Conservation (phyloP, 192 early-diverging fungal species). For the Chytriomyces confervae region DNA sequence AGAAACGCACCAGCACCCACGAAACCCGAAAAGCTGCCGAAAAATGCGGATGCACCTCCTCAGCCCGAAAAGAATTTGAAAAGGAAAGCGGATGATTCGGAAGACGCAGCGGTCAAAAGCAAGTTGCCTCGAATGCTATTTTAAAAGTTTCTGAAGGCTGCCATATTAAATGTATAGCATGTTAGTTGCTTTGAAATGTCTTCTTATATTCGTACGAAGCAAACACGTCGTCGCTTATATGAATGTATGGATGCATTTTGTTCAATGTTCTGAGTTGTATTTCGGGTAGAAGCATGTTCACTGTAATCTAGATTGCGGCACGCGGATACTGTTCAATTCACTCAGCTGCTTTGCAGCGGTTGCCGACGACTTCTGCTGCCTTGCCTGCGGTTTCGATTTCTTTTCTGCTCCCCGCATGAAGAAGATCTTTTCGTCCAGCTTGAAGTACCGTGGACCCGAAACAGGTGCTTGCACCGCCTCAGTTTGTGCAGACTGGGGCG, state of each 20-base stretch:
- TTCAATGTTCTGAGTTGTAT: no score
- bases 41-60: conserved; percentile 17
- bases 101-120: background rate
- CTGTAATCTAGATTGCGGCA: background rate
- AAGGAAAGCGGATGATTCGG: conserved; percentile 26
- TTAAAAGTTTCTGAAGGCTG: background rate
- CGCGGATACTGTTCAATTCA: conserved; percentile 6
- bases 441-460: conserved; percentile 11
- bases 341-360: background rate
- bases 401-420: conserved; percentile 1
- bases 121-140: background rate
- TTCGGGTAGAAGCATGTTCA: no score
- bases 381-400: background rate
- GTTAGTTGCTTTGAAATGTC: no score
- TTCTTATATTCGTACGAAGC: no score
- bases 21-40: conserved; percentile 68
- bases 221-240: no score
- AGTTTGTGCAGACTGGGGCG: background rate
- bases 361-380: background rate
- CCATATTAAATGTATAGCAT: background rate
- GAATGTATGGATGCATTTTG: no score
- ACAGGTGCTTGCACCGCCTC: background rate
- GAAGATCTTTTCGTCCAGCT: conserved; percentile 6
- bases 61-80: background rate
- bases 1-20: conserved; percentile 75